Percentiles rank a stretch among this genome's conserved stretches.
Evolutionary conservation across 1,139 yeast species (phyloP).

Genomic region (Fermentozyma sake): DNA sequence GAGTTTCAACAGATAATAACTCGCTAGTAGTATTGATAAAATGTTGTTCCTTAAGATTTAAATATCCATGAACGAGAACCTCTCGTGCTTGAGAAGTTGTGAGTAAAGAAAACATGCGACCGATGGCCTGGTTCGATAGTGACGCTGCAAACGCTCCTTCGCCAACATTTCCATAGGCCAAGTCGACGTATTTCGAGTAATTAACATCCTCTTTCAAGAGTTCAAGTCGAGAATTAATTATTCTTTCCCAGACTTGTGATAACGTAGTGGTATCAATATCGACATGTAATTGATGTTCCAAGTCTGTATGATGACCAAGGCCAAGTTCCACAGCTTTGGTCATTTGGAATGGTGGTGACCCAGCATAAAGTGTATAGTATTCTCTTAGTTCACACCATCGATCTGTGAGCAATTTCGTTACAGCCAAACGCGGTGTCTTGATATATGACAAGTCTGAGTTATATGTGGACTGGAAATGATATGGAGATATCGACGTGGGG

Average conservation of each 20-base stretch:
- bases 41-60: conserved; percentile 25
- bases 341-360: conserved; percentile 8
- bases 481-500: conserved; percentile 12
- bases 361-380: conserved; percentile 17
- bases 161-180: conserved; percentile 9
- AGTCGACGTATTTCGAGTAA: background rate
- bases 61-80: conserved; percentile 50
- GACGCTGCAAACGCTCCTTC: conserved; percentile 23
- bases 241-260: conserved; percentile 1
- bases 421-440: conserved; percentile 17
- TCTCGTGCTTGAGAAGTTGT: conserved; percentile 56
- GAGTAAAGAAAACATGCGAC: conserved; percentile 34
- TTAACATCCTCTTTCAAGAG: background rate
- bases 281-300: conserved; percentile 11
- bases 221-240: background rate
- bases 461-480: conserved; percentile 11
- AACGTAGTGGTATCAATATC: conserved; percentile 8
- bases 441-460: conserved; percentile 15
- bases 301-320: conserved; percentile 7
- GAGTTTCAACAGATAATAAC: conserved; percentile 2
- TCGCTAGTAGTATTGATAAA: conserved; percentile 15
- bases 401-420: conserved; percentile 18
- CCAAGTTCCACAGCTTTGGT: conserved; percentile 11
- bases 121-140: conserved; percentile 32
- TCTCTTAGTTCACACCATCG: conserved; percentile 24